These are phyloP conservation scores for Dujonia santamariae DNA, from an alignment of 1,139 yeast species.

Conservation along the genomic window DNA sequence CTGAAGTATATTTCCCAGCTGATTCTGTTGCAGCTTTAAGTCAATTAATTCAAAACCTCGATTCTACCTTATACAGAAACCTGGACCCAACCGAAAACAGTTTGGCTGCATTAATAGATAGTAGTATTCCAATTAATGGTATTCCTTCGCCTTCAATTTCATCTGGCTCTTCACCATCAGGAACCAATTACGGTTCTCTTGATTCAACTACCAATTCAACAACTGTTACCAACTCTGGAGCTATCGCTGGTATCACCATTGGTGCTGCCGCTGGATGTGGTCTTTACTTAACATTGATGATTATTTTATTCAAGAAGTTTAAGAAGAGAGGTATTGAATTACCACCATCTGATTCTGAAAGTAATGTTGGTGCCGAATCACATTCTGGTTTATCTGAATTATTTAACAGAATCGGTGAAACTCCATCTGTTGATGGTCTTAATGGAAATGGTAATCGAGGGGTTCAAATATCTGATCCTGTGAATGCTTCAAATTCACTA, in stretches of 20 bases:
- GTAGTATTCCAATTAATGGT: slow-evolving; percentile 60
- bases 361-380: slow-evolving; percentile 29
- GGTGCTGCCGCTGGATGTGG: slow-evolving; percentile 71
- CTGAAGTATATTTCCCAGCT: slow-evolving; percentile 72
- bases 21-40: slow-evolving; percentile 43
- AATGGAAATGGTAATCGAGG: slow-evolving; percentile 16
- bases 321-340: slow-evolving; percentile 37
- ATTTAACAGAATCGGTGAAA: slow-evolving; percentile 26
- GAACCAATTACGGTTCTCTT: slow-evolving; percentile 38
- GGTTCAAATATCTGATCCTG: slow-evolving; percentile 42
- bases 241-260: slow-evolving; percentile 56
- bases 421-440: slow-evolving; percentile 11
- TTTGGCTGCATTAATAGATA: slow-evolving; percentile 58
- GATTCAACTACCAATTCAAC: slow-evolving; percentile 25
- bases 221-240: slow-evolving; percentile 30
- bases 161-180: slow-evolving; percentile 15
- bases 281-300: slow-evolving; percentile 53
- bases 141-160: slow-evolving; percentile 24
- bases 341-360: slow-evolving; percentile 43
- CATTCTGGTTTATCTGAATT: slow-evolving; percentile 28
- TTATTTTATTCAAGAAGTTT: slow-evolving; percentile 37
- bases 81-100: slow-evolving; percentile 43
- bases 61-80: slow-evolving; percentile 51
- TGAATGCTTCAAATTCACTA: slow-evolving; percentile 44
- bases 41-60: slow-evolving; percentile 35